Evolutionary conservation across 441 rosid genomes (phyloP), one percentile per base, ranked within the genome.

Genomic region (Capsella rubella): DNA sequence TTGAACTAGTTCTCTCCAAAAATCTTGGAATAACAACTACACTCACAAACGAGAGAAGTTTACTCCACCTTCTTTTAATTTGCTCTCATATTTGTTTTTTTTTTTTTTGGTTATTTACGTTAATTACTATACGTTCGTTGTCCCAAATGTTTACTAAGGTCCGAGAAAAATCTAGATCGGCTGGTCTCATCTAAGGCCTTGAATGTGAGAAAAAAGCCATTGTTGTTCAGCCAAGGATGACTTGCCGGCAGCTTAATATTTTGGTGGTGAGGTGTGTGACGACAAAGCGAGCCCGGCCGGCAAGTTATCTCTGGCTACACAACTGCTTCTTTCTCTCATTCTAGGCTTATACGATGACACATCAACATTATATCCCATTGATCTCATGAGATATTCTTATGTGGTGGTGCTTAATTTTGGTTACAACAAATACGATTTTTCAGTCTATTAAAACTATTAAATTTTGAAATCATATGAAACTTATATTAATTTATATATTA

Each of bases 171-270:
- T 63, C 15, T 15, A 46, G 14, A 65, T 64, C 34, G 4, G 57
- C 25, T 64, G 90, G 86, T 89, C 32, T 65, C 91, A 87, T 89
- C 91, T 66, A 51, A 73, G 80, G 81, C 85, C 89, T 88, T 82
- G 88, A 92, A 87, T 91, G 95, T 69, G 89, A 76, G 82, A 71
- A 82, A 66, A 84, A 81, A 86, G 82, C 15, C 56, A 74, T 52
- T 78, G 84, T 78, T 71, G 79, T 80, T 82, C 81, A 91, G 95
- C 97, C 97, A 91, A 91, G 92, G 95, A 91, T 91, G 97, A 91
- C 87, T 91, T 91, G 95, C 97, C 97, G 97, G 79, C 50, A 50
- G 32, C 47, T 69, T 21, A 21, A 21, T 21, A 1, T 21, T 1
- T 21, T 21, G 25, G 25, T 21, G 1, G 25, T 21, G 25, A 21